These are phyloP conservation scores for Albatrellus ellisii DNA, from an alignment of 768 basidiomycete species.

Conservation along the genomic window DNA sequence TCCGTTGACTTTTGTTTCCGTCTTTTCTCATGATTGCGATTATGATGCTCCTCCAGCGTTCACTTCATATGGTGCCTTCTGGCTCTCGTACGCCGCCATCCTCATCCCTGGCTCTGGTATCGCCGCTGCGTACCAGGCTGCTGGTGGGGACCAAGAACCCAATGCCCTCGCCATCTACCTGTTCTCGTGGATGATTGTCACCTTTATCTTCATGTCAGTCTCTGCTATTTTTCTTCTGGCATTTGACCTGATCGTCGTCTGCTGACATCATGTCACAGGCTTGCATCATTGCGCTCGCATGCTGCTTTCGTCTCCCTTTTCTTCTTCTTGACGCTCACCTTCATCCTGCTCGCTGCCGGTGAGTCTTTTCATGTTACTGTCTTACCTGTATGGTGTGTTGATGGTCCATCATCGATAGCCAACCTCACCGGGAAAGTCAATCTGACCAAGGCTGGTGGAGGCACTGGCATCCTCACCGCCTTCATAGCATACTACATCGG, in stretches of 20 bases:
- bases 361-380: constrained; percentile 15
- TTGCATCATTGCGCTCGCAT: constrained; percentile 39
- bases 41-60: constrained; percentile 41
- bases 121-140: constrained; percentile 22
- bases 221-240: neutral
- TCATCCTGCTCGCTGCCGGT: constrained; percentile 31
- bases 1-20: neutral
- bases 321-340: constrained; percentile 40
- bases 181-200: constrained; percentile 60
- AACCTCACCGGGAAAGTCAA: constrained; percentile 6
- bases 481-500: constrained; percentile 34
- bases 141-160: constrained; percentile 23
- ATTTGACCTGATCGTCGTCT: too few species aligned
- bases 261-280: constrained; percentile 16
- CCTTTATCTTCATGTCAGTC: constrained; percentile 53
- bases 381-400: constrained; percentile 12
- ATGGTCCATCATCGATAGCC: constrained; percentile 3
- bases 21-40: constrained; percentile 13
- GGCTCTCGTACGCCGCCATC: constrained; percentile 72
- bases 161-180: constrained; percentile 67
- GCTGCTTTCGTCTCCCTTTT: constrained; percentile 36
- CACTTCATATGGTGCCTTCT: constrained; percentile 77
- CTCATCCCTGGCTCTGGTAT: constrained; percentile 61
- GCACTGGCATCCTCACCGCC: constrained; percentile 32
- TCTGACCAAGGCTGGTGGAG: constrained; percentile 29